These are phyloP conservation scores for Gaeumannomyces sp. DNA, from an alignment of 2,329 filamentous ascomycete species.

Conservation along the genomic window DNA sequence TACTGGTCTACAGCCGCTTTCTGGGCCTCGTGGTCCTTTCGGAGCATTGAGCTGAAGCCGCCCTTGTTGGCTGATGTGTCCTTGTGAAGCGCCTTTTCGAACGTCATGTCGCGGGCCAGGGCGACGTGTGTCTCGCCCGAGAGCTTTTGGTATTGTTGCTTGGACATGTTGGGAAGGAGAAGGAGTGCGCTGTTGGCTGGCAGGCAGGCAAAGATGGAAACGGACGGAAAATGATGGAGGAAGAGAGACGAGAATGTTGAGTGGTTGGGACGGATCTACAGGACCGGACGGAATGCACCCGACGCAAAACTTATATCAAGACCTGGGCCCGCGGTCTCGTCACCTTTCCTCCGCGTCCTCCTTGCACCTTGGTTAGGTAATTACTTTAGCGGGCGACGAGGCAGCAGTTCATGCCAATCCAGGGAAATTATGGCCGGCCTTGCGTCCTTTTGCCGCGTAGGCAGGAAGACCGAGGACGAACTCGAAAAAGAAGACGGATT, in stretches of 20 bases:
- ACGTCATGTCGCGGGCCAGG: constrained; percentile 67
- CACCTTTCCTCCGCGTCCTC: background rate
- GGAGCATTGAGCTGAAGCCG: constrained; percentile 76
- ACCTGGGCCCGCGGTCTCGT: background rate
- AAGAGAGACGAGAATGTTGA: background rate
- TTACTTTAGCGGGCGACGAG: no score
- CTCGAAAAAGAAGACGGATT: no score
- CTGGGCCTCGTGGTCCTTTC: constrained; percentile 59
- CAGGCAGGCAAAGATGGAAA: background rate
- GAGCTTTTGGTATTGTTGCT: constrained; percentile 1
- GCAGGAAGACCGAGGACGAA: no score
- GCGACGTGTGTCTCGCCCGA: constrained; percentile 6
- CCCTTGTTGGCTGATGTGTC: constrained; percentile 61
- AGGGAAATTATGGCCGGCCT: no score
- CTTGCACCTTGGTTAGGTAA: no score
- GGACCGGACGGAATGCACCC: no score
- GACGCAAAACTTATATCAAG: background rate
- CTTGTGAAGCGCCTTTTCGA: constrained; percentile 83
- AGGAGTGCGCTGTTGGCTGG: no score
- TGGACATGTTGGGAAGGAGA: background rate
- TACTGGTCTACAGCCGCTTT: constrained; percentile 69
- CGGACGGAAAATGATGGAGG: background rate
- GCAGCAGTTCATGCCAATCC: no score
- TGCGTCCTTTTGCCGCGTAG: no score
- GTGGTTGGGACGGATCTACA: no score